A percentile compares a stretch with the other conserved stretches of the same genome.
phyloP scores from a whole-genome alignment of 441 rosid species.

The Gossypium laxum region DNA sequence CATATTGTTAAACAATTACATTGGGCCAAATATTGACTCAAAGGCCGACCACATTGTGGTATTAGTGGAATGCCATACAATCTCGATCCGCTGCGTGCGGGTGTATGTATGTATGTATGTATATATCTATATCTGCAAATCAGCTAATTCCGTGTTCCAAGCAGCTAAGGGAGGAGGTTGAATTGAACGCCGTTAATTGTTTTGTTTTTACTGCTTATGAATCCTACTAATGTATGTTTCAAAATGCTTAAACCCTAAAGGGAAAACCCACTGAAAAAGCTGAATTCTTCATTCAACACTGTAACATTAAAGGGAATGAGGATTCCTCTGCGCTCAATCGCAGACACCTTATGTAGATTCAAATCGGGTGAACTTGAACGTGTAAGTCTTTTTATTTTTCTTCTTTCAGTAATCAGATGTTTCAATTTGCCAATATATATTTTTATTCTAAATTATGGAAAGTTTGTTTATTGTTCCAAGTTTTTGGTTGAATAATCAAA shows the following conservation, averaged over 20 bases:
- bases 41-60: background rate
- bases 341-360: conserved; percentile 24
- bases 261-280: background rate
- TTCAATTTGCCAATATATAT: background rate
- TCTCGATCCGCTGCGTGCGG: background rate
- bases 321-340: conserved; percentile 26
- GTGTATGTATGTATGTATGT: background rate
- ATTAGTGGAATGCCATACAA: background rate
- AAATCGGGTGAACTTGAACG: conserved; percentile 11
- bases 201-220: background rate
- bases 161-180: background rate
- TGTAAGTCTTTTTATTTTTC: conserved; percentile 19
- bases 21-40: background rate
- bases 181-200: background rate
- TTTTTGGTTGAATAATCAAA: background rate
- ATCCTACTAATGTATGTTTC: background rate
- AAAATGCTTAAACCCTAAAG: conserved; percentile 17
- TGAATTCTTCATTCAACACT: background rate
- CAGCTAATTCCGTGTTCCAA: background rate
- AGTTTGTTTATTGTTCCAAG: background rate
- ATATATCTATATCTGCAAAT: background rate
- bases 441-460: background rate
- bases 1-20: background rate
- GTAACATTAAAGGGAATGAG: conserved; percentile 18
- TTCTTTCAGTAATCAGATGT: background rate